phyloP scores from a whole-genome alignment of 306 rosid genomes.

The Ammopiptanthus mongolicus region DNA sequence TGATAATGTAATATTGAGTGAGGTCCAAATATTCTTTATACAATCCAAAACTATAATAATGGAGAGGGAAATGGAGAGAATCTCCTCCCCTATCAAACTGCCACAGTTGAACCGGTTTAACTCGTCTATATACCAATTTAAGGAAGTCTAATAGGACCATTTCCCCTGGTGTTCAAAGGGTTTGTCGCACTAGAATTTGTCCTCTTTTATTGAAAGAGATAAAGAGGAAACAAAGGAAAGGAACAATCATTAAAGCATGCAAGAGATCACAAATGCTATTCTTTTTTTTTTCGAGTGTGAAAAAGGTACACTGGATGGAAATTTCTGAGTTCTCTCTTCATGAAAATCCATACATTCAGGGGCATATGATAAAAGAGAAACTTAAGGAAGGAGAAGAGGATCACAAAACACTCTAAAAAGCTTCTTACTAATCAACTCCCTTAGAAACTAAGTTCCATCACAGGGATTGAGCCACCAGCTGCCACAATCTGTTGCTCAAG shows the following conservation, averaged over 20 bases:
- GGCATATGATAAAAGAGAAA: slow-evolving; percentile 35
- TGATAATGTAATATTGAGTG: too few relatives aligned
- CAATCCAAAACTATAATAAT: too few relatives aligned
- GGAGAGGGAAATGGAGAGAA: too few relatives aligned
- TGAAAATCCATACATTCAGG: slow-evolving; percentile 45
- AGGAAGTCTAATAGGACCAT: neutral
- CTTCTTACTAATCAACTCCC: slow-evolving; percentile 40
- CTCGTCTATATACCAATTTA: too few relatives aligned
- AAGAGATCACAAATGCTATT: slow-evolving; percentile 13
- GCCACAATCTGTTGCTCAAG: slow-evolving; percentile 85
- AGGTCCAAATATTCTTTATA: too few relatives aligned
- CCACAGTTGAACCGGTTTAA: too few relatives aligned
- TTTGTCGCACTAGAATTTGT: neutral
- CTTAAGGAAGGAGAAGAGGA: slow-evolving; percentile 27
- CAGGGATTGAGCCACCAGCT: slow-evolving; percentile 92
- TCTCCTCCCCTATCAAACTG: too few relatives aligned
- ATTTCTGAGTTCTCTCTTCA: slow-evolving; percentile 8
- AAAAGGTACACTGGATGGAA: slow-evolving; percentile 22
- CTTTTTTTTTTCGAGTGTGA: slow-evolving; percentile 7
- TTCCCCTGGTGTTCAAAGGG: neutral
- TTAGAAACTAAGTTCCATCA: slow-evolving; percentile 49
- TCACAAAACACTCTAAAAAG: slow-evolving; percentile 18
- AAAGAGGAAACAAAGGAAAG: neutral
- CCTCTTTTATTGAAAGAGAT: neutral
- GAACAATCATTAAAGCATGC: slow-evolving; percentile 23